Percentiles rank a stretch among this genome's conserved stretches.
These are phyloP conservation scores for Colletotrichum sp. DNA, from an alignment of 2,329 filamentous ascomycete genomes.

Conservation along the genomic window DNA sequence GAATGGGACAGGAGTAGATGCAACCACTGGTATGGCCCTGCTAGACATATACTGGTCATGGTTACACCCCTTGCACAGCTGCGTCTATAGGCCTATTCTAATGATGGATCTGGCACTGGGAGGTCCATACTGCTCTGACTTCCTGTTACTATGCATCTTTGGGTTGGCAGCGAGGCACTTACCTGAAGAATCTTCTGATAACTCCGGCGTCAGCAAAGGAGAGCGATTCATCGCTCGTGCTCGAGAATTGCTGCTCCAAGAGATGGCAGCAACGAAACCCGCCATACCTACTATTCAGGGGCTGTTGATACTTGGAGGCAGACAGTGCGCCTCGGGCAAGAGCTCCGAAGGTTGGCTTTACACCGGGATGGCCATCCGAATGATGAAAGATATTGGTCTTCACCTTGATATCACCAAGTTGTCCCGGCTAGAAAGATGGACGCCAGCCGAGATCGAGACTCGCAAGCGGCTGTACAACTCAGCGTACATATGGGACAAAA, in stretches of 20 bases:
- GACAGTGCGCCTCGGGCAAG: slow-evolving; percentile 24
- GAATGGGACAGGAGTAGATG: slow-evolving; percentile 19
- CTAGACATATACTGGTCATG: slow-evolving; percentile 28
- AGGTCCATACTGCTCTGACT: slow-evolving; percentile 25
- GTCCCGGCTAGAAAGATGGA: slow-evolving; percentile 21
- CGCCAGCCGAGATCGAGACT: slow-evolving; percentile 23
- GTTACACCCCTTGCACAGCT: slow-evolving; percentile 26
- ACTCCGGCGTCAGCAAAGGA: background rate
- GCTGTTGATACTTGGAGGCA: slow-evolving; percentile 23
- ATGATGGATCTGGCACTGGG: slow-evolving; percentile 26
- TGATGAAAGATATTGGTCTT: slow-evolving; percentile 26
- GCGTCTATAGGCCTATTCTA: slow-evolving; percentile 22
- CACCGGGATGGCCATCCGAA: slow-evolving; percentile 26
- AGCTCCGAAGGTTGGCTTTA: slow-evolving; percentile 27
- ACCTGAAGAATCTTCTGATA: background rate
- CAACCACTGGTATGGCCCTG: slow-evolving; percentile 15
- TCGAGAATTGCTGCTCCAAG: background rate
- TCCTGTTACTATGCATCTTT: slow-evolving; percentile 25
- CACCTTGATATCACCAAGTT: slow-evolving; percentile 22
- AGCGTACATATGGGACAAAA: slow-evolving; percentile 27
- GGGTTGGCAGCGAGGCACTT: slow-evolving; percentile 23
- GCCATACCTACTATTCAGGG: slow-evolving; percentile 21
- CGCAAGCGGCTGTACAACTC: slow-evolving; percentile 26
- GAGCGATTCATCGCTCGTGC: background rate
- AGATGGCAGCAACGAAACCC: slow-evolving; percentile 8